Percentiles rank a stretch among this genome's conserved stretches.
Evolutionary conservation across 306 rosid genomes (phyloP).

Genomic region (Quillaja saponaria): DNA sequence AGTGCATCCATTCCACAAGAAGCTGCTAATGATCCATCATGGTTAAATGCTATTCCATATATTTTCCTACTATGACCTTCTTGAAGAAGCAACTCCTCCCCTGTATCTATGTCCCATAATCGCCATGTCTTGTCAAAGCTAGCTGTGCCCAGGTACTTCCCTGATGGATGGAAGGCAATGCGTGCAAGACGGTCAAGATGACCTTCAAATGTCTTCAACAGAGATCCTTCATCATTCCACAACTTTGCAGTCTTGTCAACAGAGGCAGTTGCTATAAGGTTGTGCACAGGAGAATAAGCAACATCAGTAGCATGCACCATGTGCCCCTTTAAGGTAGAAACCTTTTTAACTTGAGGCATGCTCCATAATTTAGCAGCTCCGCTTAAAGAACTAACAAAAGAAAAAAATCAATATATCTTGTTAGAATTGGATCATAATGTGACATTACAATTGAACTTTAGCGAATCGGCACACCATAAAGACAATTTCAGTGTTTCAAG

Average conservation of each 20-base stretch:
- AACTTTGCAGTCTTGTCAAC: constrained; percentile 85
- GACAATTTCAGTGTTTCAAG: constrained; percentile 1
- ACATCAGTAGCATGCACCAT: constrained; percentile 84
- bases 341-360: constrained; percentile 74
- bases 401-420: constrained; percentile 29
- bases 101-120: constrained; percentile 86
- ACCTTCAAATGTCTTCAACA: constrained; percentile 72
- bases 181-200: constrained; percentile 98
- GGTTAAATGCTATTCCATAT: constrained; percentile 76
- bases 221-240: constrained; percentile 82
- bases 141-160: constrained; percentile 88
- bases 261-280: constrained; percentile 89
- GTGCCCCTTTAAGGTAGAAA: constrained; percentile 80
- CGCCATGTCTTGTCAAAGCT: constrained; percentile 99
- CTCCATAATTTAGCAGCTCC: constrained; percentile 85
- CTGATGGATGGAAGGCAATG: constrained; percentile 91
- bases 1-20: constrained; percentile 90
- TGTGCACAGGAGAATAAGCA: constrained; percentile 65
- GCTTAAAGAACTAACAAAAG: constrained; percentile 61
- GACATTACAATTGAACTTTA: neutral
- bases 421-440: neutral
- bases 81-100: constrained; percentile 92
- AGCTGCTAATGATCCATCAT: constrained; percentile 88
- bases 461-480: constrained; percentile 3
- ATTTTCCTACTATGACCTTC: constrained; percentile 96